Evolutionary conservation across 1,284 basidiomycete species (phyloP).

Genomic region (Farysia itapuensis): DNA sequence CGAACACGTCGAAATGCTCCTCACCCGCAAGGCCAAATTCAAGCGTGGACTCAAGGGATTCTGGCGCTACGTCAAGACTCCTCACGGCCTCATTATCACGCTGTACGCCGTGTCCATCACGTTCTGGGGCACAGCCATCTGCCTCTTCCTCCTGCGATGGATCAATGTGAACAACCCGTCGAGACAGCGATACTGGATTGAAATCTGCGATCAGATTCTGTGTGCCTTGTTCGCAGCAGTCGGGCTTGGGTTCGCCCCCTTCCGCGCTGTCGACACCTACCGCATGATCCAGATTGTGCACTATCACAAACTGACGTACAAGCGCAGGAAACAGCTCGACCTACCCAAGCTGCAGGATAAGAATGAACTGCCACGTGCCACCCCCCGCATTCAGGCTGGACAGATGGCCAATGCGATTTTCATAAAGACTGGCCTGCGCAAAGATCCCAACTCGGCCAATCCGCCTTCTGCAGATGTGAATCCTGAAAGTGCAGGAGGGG

Average conservation of each 20-base stretch:
- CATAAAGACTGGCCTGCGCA: conserved; percentile 13
- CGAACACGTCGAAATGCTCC: conserved; percentile 75
- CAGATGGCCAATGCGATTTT: conserved; percentile 28
- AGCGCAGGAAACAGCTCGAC: conserved; percentile 37
- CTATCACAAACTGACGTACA: conserved; percentile 53
- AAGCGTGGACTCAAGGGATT: conserved; percentile 47
- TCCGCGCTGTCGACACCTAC: conserved; percentile 56
- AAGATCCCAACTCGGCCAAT: neutral
- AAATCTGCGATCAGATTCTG: conserved; percentile 57
- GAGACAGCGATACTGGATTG: conserved; percentile 51
- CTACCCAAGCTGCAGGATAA: conserved; percentile 47
- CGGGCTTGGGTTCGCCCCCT: conserved; percentile 56
- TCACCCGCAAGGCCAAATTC: conserved; percentile 68
- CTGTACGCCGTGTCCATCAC: conserved; percentile 50
- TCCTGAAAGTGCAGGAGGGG: neutral
- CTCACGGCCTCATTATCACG: conserved; percentile 55
- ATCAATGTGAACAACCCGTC: conserved; percentile 29
- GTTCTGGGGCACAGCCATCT: conserved; percentile 53
- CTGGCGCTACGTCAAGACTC: conserved; percentile 49
- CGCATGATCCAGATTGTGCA: conserved; percentile 56
- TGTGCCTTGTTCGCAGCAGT: conserved; percentile 55
- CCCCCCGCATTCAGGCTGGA: conserved; percentile 10
- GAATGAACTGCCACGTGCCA: conserved; percentile 50
- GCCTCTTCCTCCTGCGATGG: conserved; percentile 53
- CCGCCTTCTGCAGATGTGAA: neutral